phyloP scores from a whole-genome alignment of 2,329 filamentous ascomycete genomes.

The Claviceps monticola region DNA sequence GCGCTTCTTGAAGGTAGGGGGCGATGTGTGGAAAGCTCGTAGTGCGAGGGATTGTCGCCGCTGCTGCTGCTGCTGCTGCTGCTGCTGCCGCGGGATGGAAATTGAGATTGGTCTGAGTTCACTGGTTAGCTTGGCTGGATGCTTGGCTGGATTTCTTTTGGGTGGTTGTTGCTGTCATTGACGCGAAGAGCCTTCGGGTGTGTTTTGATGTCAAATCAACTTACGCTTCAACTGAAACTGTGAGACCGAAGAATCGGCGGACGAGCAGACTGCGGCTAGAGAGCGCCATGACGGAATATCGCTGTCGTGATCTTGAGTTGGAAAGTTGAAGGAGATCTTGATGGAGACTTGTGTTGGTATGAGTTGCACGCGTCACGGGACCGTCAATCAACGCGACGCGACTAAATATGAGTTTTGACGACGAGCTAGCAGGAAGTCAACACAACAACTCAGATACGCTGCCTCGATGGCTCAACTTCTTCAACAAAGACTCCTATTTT shows the following conservation, averaged over 20 bases:
- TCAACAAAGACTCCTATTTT: too few species aligned
- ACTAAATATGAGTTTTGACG: too few species aligned
- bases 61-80: background rate
- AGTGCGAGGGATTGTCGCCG: background rate
- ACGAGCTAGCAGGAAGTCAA: too few species aligned
- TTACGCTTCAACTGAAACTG: conserved; percentile 12
- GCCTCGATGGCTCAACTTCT: too few species aligned
- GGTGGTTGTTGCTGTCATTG: background rate
- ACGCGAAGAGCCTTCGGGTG: background rate
- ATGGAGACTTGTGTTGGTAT: background rate
- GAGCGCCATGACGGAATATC: conserved; percentile 1
- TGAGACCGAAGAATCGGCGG: conserved; percentile 1
- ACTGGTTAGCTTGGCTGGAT: too few species aligned
- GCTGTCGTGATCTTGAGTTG: background rate
- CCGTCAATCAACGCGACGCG: too few species aligned
- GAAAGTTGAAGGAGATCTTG: background rate
- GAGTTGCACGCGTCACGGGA: too few species aligned
- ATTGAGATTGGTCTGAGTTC: background rate
- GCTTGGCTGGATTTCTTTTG: background rate
- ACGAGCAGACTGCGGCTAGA: background rate
- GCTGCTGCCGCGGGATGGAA: background rate
- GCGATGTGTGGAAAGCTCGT: conserved; percentile 16
- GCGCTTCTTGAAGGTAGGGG: conserved; percentile 23
- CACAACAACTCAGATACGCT: too few species aligned
- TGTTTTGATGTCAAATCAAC: background rate